These are phyloP conservation scores for Citeromyces siamensis DNA, from an alignment of 1,139 yeast species.

Conservation along the genomic window DNA sequence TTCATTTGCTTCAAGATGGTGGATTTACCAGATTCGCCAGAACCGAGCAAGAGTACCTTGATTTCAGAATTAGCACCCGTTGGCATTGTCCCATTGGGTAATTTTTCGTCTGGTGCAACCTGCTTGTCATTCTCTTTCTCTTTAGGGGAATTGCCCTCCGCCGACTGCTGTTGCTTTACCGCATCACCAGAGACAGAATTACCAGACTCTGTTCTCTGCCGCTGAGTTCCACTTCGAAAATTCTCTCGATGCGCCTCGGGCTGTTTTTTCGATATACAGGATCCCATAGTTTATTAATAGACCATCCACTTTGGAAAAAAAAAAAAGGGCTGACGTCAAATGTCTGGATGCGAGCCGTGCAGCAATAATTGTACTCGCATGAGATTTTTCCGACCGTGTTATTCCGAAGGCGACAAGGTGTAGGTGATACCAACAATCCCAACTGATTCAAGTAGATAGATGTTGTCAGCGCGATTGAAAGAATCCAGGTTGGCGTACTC, in stretches of 20 bases:
- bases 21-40: slow-evolving; percentile 75
- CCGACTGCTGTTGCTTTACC: neutral
- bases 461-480: too few relatives aligned
- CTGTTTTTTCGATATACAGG: slow-evolving; percentile 19
- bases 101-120: neutral
- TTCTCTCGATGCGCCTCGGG: neutral
- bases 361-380: too few relatives aligned
- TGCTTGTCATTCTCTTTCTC: slow-evolving; percentile 4
- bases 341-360: neutral
- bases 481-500: too few relatives aligned
- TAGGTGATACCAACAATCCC: too few relatives aligned
- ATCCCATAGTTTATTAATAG: slow-evolving; percentile 15
- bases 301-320: neutral
- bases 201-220: neutral
- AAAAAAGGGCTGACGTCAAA: neutral
- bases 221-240: neutral
- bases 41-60: slow-evolving; percentile 56
- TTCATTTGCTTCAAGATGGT: slow-evolving; percentile 69
- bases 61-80: neutral
- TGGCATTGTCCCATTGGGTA: neutral
- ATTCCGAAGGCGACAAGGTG: too few relatives aligned
- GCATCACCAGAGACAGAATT: neutral
- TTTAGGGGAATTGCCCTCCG: neutral
- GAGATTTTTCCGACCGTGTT: too few relatives aligned
- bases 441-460: too few relatives aligned